phyloP scores from a whole-genome alignment of 495 filamentous ascomycete species.

The Daldinia loculata region DNA sequence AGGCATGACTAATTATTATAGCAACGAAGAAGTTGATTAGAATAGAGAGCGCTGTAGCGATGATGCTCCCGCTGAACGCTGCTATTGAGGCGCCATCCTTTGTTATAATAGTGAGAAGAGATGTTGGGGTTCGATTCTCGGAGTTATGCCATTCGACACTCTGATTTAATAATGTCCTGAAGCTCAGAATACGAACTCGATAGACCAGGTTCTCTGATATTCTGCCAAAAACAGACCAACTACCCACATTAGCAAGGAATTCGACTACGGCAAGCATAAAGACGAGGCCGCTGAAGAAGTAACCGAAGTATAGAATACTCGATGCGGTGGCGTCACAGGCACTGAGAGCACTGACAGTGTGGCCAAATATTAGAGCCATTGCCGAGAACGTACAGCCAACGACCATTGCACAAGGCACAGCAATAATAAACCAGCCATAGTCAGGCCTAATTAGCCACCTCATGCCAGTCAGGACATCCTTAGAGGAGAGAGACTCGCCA shows the following conservation, averaged over 20 bases:
- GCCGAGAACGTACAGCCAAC: slow-evolving; percentile 51
- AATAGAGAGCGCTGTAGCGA: slow-evolving; percentile 56
- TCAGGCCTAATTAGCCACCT: slow-evolving; percentile 18
- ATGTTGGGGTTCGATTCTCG: slow-evolving; percentile 55
- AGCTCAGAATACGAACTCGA: slow-evolving; percentile 58
- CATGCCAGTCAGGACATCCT: slow-evolving; percentile 9
- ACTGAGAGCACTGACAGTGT: slow-evolving; percentile 46
- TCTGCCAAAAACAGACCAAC: slow-evolving; percentile 60
- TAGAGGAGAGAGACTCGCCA: slow-evolving; percentile 4
- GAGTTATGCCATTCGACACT: slow-evolving; percentile 65
- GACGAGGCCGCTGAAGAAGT: slow-evolving; percentile 64
- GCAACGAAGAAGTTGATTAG: slow-evolving; percentile 53
- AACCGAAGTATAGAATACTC: slow-evolving; percentile 41
- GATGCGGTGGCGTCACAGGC: slow-evolving; percentile 10
- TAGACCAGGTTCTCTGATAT: slow-evolving; percentile 64
- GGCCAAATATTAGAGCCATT: slow-evolving; percentile 57
- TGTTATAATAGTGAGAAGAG: slow-evolving; percentile 60
- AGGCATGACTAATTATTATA: slow-evolving; percentile 64
- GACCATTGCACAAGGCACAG: slow-evolving; percentile 42
- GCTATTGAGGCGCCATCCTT: slow-evolving; percentile 60
- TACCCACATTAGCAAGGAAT: slow-evolving; percentile 62
- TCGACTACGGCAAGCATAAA: slow-evolving; percentile 64
- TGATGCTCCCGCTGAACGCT: slow-evolving; percentile 50
- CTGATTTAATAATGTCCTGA: slow-evolving; percentile 62
- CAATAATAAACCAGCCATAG: slow-evolving; percentile 19